Percentiles rank a stretch among this genome's conserved stretches.
Evolutionary conservation across 2,329 filamentous ascomycete species (phyloP).

Genomic region (Hymenoscyphus scutula): DNA sequence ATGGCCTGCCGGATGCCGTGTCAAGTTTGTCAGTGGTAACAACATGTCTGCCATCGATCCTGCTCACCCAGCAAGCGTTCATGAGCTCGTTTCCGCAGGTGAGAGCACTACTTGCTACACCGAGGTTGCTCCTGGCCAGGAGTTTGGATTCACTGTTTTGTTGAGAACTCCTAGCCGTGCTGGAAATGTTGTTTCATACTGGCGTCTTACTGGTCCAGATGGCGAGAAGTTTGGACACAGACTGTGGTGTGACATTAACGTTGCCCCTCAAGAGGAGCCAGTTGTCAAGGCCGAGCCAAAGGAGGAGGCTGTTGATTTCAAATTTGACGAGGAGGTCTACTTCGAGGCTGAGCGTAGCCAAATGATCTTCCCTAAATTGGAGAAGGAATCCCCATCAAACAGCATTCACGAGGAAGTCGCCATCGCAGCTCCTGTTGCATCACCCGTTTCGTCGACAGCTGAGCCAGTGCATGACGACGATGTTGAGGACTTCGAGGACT

Average conservation of each 20-base stretch:
- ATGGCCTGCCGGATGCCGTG: constrained; percentile 88
- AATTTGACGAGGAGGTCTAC: background rate
- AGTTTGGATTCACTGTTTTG: constrained; percentile 76
- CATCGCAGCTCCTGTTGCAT: constrained; percentile 47
- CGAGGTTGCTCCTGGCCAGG: constrained; percentile 69
- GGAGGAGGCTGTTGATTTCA: constrained; percentile 32
- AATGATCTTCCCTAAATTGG: constrained; percentile 96
- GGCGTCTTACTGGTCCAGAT: constrained; percentile 81
- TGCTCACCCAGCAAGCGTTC: constrained; percentile 72
- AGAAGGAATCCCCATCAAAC: constrained; percentile 83
- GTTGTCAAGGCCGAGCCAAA: constrained; percentile 37
- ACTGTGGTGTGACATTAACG: constrained; percentile 89
- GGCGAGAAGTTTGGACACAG: constrained; percentile 87
- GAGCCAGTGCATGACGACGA: constrained; percentile 39
- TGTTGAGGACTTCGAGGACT: constrained; percentile 52
- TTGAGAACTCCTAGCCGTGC: constrained; percentile 76
- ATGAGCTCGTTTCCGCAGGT: constrained; percentile 72
- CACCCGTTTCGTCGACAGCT: constrained; percentile 43
- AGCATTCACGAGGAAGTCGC: constrained; percentile 69
- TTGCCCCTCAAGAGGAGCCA: constrained; percentile 44
- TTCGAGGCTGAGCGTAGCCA: constrained; percentile 50
- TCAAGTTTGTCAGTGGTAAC: constrained; percentile 90
- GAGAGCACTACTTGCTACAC: constrained; percentile 76
- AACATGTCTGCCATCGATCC: constrained; percentile 93
- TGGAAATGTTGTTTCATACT: constrained; percentile 89